A percentile compares a stretch with the other conserved stretches of the same genome.
These are phyloP conservation scores for Diospyros lotus DNA, from an alignment of 148 eudicot genomes.

Conservation along the genomic window DNA sequence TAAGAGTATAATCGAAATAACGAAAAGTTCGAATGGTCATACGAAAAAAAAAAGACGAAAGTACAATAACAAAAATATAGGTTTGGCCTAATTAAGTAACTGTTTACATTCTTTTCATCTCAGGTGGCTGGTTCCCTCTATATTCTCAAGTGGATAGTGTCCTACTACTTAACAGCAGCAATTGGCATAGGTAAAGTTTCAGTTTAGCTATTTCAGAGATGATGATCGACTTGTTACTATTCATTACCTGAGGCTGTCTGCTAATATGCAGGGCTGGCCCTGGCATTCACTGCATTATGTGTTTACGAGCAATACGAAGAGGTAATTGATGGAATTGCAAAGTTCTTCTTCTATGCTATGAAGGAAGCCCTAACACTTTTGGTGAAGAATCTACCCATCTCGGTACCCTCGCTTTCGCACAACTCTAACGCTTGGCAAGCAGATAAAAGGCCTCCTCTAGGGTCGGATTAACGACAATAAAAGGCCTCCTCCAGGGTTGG, in stretches of 20 bases:
- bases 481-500: too few relatives aligned
- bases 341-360: conserved; percentile 9
- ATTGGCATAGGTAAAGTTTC: conserved; percentile 59
- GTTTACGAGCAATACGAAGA: conserved; percentile 88
- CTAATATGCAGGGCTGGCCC: conserved; percentile 55
- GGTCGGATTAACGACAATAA: conserved; percentile 11
- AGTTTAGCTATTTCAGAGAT: not conserved
- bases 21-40: too few relatives aligned
- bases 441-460: conserved; percentile 8
- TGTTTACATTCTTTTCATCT: conserved; percentile 11
- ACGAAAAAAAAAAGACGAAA: too few relatives aligned
- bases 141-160: conserved; percentile 41
- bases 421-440: not conserved
- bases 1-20: too few relatives aligned
- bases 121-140: conserved; percentile 62
- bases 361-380: conserved; percentile 10
- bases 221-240: not conserved
- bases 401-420: conserved; percentile 14
- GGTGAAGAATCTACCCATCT: conserved; percentile 21
- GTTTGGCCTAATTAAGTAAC: not conserved
- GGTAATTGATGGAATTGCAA: conserved; percentile 40
- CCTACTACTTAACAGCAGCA: conserved; percentile 39
- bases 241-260: not conserved
- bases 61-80: too few relatives aligned
- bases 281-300: conserved; percentile 63